Evolutionary conservation across 768 basidiomycete genomes (phyloP).

Genomic region (Leucocoprinus birnbaumii): DNA sequence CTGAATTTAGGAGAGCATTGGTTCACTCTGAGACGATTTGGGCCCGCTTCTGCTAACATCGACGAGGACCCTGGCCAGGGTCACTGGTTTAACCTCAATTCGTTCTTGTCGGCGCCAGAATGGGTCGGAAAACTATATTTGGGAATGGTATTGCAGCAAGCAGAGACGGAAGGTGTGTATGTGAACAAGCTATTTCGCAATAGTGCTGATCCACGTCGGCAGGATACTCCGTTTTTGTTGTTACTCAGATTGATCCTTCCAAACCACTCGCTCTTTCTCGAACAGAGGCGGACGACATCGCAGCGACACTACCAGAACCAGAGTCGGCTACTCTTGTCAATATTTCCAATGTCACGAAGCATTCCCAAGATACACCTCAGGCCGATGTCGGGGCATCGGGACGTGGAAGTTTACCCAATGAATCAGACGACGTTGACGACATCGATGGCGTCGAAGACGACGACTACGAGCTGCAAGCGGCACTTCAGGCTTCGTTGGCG

Average conservation of each 20-base stretch:
- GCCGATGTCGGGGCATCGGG: background rate
- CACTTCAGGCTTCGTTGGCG: slow-evolving; percentile 75
- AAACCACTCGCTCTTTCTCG: slow-evolving; percentile 54
- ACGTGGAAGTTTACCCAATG: slow-evolving; percentile 8
- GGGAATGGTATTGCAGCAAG: slow-evolving; percentile 82
- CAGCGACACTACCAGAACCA: slow-evolving; percentile 59
- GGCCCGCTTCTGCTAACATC: slow-evolving; percentile 39
- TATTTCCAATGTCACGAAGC: slow-evolving; percentile 2
- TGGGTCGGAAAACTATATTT: slow-evolving; percentile 86
- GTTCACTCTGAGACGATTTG: slow-evolving; percentile 86
- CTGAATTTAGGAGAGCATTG: slow-evolving; percentile 87
- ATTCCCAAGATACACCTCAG: background rate
- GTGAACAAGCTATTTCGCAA: background rate
- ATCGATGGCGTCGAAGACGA: slow-evolving; percentile 64
- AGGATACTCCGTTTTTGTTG: slow-evolving; percentile 84
- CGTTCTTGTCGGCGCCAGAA: slow-evolving; percentile 64
- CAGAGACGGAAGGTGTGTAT: slow-evolving; percentile 73
- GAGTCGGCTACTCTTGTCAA: slow-evolving; percentile 25
- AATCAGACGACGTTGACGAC: slow-evolving; percentile 17
- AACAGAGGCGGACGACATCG: slow-evolving; percentile 70
- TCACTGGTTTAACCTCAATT: slow-evolving; percentile 91
- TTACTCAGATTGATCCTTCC: slow-evolving; percentile 59
- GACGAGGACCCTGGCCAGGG: slow-evolving; percentile 46
- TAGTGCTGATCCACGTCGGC: background rate
- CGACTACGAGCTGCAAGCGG: slow-evolving; percentile 85